Evolutionary conservation across 1,284 basidiomycete species (phyloP).

Genomic region (Trichosporon ovoides): DNA sequence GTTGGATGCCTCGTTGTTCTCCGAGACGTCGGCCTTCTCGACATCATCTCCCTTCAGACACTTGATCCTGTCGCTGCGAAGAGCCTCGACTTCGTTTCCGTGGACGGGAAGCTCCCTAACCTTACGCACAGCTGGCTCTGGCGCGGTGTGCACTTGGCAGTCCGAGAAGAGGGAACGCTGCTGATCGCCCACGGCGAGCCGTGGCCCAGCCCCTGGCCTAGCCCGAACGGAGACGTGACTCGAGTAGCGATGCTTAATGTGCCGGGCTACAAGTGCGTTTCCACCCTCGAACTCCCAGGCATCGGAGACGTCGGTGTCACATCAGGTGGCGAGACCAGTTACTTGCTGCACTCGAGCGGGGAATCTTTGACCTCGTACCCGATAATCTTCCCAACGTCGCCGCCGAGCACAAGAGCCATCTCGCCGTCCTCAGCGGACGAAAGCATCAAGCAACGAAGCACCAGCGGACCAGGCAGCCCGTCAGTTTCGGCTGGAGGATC

Average conservation of each 20-base stretch:
- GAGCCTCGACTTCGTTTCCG: slow-evolving; percentile 12
- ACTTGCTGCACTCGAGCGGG: slow-evolving; percentile 33
- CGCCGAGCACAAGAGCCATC: not conserved
- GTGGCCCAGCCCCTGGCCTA: slow-evolving; percentile 38
- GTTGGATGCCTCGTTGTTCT: slow-evolving; percentile 28
- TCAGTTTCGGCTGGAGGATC: not conserved
- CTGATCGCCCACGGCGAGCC: slow-evolving; percentile 35
- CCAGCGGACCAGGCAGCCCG: not conserved
- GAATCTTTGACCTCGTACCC: slow-evolving; percentile 36
- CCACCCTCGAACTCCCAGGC: slow-evolving; percentile 39
- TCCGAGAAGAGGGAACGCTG: slow-evolving; percentile 21
- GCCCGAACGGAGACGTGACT: slow-evolving; percentile 41
- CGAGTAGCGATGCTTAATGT: slow-evolving; percentile 31
- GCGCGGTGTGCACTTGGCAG: slow-evolving; percentile 30
- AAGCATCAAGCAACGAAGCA: not conserved
- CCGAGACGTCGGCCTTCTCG: slow-evolving; percentile 39
- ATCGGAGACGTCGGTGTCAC: slow-evolving; percentile 34
- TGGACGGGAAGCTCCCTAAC: slow-evolving; percentile 4
- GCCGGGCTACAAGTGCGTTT: slow-evolving; percentile 17
- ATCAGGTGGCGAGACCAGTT: slow-evolving; percentile 17
- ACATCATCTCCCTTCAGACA: slow-evolving; percentile 29
- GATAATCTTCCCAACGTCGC: slow-evolving; percentile 25
- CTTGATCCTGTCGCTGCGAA: slow-evolving; percentile 19
- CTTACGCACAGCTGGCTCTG: slow-evolving; percentile 37
- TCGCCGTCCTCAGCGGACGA: not conserved